Evolutionary conservation across 2,329 filamentous ascomycete genomes (phyloP).

Genomic region (Elsinoe ampelina): DNA sequence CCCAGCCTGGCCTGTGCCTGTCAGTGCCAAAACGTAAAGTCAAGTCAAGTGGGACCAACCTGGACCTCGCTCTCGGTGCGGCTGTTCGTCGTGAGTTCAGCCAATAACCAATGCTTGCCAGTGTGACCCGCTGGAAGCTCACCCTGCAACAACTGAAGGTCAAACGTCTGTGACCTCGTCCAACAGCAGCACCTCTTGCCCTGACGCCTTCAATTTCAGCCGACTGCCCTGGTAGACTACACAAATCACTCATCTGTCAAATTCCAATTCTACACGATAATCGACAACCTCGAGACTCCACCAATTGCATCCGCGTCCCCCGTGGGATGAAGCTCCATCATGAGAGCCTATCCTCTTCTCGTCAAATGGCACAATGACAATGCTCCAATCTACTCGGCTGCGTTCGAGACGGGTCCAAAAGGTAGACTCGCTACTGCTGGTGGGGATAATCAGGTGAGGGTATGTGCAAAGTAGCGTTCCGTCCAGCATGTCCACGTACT

Average conservation of each 20-base stretch:
- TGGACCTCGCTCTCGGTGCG: background rate
- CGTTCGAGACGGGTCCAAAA: slow-evolving; percentile 89
- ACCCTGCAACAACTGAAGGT: background rate
- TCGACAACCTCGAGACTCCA: background rate
- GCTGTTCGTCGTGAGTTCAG: background rate
- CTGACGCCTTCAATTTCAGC: background rate
- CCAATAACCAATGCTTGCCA: background rate
- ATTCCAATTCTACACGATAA: background rate
- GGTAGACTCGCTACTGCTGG: slow-evolving; percentile 87
- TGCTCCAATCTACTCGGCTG: slow-evolving; percentile 90
- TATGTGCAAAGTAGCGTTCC: slow-evolving; percentile 38
- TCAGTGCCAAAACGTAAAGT: background rate
- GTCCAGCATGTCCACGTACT: slow-evolving; percentile 19
- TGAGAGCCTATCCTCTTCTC: slow-evolving; percentile 94
- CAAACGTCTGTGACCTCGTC: background rate
- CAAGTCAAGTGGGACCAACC: background rate
- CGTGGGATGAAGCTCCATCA: slow-evolving; percentile 31
- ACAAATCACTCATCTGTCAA: background rate
- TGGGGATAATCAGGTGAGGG: slow-evolving; percentile 92
- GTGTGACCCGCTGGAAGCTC: background rate
- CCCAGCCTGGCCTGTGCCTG: background rate
- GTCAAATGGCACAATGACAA: slow-evolving; percentile 99
- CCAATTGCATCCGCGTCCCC: background rate
- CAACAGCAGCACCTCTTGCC: background rate
- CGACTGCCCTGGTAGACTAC: background rate